phyloP scores from a whole-genome alignment of 495 filamentous ascomycete species.

The Aspergillus avenaceus region DNA sequence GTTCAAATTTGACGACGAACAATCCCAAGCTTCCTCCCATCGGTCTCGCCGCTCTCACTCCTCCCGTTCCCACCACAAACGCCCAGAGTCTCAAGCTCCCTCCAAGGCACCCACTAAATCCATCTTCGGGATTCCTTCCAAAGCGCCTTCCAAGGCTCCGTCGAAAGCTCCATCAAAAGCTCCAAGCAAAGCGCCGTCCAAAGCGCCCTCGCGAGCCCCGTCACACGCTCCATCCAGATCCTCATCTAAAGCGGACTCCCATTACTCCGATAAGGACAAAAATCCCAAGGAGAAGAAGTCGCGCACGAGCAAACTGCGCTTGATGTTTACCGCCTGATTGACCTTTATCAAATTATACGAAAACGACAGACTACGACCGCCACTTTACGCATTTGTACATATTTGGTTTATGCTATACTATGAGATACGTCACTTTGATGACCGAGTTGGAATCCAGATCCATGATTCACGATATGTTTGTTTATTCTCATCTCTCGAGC shows the following conservation, averaged over 20 bases:
- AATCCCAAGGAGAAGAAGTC: slow-evolving; percentile 40
- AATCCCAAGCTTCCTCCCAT: slow-evolving; percentile 33
- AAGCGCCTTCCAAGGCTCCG: slow-evolving; percentile 15
- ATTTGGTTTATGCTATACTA: not conserved
- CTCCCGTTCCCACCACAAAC: no score
- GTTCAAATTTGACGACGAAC: slow-evolving; percentile 34
- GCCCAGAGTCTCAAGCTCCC: slow-evolving; percentile 11
- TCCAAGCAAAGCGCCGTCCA: slow-evolving; percentile 20
- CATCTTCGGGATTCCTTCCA: slow-evolving; percentile 16
- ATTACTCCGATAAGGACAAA: slow-evolving; percentile 27
- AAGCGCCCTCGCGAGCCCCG: slow-evolving; percentile 12
- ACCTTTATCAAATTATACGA: no score
- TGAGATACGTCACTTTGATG: not conserved
- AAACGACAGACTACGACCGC: slow-evolving; percentile 1
- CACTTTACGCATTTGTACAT: slow-evolving; percentile 6
- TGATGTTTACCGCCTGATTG: slow-evolving; percentile 44
- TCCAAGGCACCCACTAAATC: slow-evolving; percentile 16
- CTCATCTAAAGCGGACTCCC: slow-evolving; percentile 20
- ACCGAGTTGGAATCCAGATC: no score
- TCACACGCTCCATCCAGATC: slow-evolving; percentile 16
- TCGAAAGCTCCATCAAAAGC: slow-evolving; percentile 12
- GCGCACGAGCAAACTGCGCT: slow-evolving; percentile 36
- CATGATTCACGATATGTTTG: no score
- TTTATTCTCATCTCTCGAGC: not conserved
- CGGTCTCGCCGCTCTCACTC: slow-evolving; percentile 39